These are phyloP conservation scores for Diospyros lotus DNA, from an alignment of 148 eudicot genomes.

Conservation along the genomic window DNA sequence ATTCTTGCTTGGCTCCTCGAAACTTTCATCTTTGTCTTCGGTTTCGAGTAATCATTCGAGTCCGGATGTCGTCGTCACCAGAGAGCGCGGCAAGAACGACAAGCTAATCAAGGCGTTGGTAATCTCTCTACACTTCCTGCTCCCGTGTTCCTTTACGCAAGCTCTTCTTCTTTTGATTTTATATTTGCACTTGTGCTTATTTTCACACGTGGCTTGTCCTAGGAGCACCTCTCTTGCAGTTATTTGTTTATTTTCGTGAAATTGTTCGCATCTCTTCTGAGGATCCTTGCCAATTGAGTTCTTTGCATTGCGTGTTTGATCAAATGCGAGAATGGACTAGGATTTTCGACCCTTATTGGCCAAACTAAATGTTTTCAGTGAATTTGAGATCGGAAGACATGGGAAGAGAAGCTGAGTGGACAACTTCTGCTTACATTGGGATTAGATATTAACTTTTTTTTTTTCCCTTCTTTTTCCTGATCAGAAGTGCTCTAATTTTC, in stretches of 20 bases:
- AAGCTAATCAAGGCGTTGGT: conserved; percentile 78
- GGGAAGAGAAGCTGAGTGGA: background rate
- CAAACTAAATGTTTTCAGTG: background rate
- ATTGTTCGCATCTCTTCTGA: background rate
- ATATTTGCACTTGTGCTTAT: background rate
- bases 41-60: conserved; percentile 23
- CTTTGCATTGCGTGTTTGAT: conserved; percentile 11
- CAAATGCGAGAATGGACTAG: conserved; percentile 4
- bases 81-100: conserved; percentile 80
- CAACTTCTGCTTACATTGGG: background rate
- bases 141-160: too few species aligned
- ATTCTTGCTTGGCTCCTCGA: conserved; percentile 4
- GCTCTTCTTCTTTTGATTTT: background rate
- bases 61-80: conserved; percentile 72
- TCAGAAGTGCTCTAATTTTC: background rate
- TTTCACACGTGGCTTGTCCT: background rate
- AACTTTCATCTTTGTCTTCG: conserved; percentile 20
- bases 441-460: background rate
- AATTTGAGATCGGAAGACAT: background rate
- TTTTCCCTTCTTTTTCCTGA: background rate
- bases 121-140: conserved; percentile 8
- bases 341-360: background rate
- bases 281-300: background rate
- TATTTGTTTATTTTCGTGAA: background rate
- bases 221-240: background rate